A percentile compares a stretch with the other conserved stretches of the same genome.
These are phyloP conservation scores for Entomortierella beljakovae DNA, from an alignment of 192 early-diverging fungal genomes.

Conservation along the genomic window DNA sequence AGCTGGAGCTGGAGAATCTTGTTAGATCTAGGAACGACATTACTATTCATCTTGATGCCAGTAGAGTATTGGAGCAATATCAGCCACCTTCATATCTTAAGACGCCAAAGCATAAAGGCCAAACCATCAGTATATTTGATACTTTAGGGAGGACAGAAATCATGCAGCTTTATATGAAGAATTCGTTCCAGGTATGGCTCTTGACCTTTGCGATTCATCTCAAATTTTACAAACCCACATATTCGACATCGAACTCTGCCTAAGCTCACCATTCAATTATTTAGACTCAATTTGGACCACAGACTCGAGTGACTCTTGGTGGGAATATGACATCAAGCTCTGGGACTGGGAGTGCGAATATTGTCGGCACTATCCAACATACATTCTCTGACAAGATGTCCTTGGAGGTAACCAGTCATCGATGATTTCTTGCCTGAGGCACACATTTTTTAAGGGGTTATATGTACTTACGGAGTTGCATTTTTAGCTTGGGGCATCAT, in stretches of 20 bases:
- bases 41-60: constrained; percentile 62
- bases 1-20: constrained; percentile 74
- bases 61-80: constrained; percentile 60
- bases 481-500: constrained; percentile 63
- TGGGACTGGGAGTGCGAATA: constrained; percentile 77
- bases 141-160: constrained; percentile 53
- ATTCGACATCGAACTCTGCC: too few species aligned
- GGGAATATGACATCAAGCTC: constrained; percentile 74
- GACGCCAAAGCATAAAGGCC: constrained; percentile 22
- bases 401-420: constrained; percentile 67
- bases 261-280: background rate
- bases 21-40: constrained; percentile 70
- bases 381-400: constrained; percentile 76
- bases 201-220: background rate
- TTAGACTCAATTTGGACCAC: constrained; percentile 52
- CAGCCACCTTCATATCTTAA: constrained; percentile 50
- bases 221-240: too few species aligned
- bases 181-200: constrained; percentile 68
- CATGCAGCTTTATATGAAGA: constrained; percentile 64
- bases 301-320: constrained; percentile 62
- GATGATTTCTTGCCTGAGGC: background rate
- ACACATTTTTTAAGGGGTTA: too few species aligned
- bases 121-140: constrained; percentile 20
- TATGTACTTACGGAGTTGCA: too few species aligned
- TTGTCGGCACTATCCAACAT: constrained; percentile 84